Evolutionary conservation across 2,329 filamentous ascomycete genomes (phyloP).

Genomic region (Lachnellula hyalina): DNA sequence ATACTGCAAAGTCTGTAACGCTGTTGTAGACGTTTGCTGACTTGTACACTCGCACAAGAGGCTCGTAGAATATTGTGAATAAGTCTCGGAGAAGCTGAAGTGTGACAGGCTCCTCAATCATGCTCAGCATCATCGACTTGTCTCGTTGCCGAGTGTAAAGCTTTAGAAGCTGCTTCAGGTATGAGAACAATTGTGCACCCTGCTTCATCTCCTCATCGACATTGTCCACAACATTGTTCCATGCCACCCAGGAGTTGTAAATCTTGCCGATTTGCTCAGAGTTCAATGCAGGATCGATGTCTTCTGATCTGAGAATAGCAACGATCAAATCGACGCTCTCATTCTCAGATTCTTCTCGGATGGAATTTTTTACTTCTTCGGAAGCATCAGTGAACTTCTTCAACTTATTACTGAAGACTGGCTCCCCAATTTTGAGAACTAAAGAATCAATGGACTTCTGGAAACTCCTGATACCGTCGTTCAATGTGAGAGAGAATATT

Average conservation of each 20-base stretch:
- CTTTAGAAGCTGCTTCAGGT: constrained; percentile 92
- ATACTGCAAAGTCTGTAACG: constrained; percentile 91
- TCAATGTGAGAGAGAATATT: constrained; percentile 86
- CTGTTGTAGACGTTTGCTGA: constrained; percentile 97
- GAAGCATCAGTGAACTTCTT: constrained; percentile 71
- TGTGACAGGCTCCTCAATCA: constrained; percentile 96
- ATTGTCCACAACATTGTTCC: constrained; percentile 91
- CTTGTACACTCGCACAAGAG: constrained; percentile 94
- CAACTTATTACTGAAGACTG: constrained; percentile 73
- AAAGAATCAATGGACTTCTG: constrained; percentile 83
- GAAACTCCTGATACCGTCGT: constrained; percentile 82
- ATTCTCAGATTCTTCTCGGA: constrained; percentile 65
- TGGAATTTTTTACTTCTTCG: constrained; percentile 66
- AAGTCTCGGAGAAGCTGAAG: constrained; percentile 92
- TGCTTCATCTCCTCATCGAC: constrained; percentile 82
- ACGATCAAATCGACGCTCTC: constrained; percentile 84
- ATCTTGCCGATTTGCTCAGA: constrained; percentile 74
- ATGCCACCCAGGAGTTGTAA: constrained; percentile 93
- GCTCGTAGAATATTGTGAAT: constrained; percentile 98
- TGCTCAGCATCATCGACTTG: constrained; percentile 92
- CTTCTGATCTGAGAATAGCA: constrained; percentile 73
- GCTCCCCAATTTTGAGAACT: constrained; percentile 71
- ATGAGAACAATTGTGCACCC: constrained; percentile 86
- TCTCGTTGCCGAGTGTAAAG: constrained; percentile 86
- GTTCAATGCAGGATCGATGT: constrained; percentile 65